A percentile compares a stretch with the other conserved stretches of the same genome.
Evolutionary conservation across 306 rosid genomes (phyloP).

Genomic region (Delonix regia): DNA sequence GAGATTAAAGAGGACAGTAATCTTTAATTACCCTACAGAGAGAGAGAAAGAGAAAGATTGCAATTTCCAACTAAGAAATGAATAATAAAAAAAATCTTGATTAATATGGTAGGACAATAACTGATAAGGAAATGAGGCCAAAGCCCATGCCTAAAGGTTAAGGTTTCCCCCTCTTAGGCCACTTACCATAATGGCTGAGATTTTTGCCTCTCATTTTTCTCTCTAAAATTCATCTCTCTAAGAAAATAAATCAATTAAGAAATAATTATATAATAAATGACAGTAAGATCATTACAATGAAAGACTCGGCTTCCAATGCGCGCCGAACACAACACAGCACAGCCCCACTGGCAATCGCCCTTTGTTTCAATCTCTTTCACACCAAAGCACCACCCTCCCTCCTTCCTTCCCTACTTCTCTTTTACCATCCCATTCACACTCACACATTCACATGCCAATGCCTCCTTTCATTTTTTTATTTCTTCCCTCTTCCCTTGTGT

Average conservation of each 20-base stretch:
- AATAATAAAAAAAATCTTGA: not conserved
- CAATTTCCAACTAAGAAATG: constrained; percentile 38
- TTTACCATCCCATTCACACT: constrained; percentile 27
- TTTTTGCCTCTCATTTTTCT: not conserved
- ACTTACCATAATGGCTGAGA: constrained; percentile 29
- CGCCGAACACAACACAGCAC: constrained; percentile 33
- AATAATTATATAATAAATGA: not conserved
- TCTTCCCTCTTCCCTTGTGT: not conserved
- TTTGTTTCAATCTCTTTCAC: constrained; percentile 42
- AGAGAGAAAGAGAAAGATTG: constrained; percentile 26
- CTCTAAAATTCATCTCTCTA: not conserved
- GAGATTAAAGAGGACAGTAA: constrained; percentile 59
- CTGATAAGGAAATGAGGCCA: constrained; percentile 8
- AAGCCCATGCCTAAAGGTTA: not conserved
- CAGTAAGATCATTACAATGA: not conserved
- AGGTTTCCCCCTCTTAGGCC: constrained; percentile 28
- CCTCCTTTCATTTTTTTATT: not conserved
- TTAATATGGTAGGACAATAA: not conserved
- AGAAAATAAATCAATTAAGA: not conserved
- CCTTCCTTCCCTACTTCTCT: not conserved
- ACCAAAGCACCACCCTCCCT: constrained; percentile 42
- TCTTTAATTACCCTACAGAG: constrained; percentile 47
- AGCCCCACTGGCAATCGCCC: constrained; percentile 30
- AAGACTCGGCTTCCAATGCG: constrained; percentile 48
- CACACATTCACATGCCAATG: constrained; percentile 19